Evolutionary conservation across 2,329 filamentous ascomycete genomes (phyloP).

Genomic region (Trichoderma sp.): DNA sequence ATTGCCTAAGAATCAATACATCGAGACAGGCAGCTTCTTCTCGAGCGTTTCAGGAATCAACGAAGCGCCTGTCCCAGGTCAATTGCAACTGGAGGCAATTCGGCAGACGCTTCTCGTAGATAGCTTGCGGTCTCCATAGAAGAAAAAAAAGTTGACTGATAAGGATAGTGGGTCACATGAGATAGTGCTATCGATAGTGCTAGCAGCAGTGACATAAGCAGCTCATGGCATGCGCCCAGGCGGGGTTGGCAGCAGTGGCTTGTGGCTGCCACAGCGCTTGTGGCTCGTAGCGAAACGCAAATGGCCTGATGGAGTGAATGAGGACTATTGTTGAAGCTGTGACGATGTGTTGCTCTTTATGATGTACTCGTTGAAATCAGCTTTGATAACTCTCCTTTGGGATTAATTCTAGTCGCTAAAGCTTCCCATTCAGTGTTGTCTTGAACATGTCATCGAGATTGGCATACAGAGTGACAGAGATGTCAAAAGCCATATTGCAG

Average conservation of each 20-base stretch:
- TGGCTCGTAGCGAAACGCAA: neutral
- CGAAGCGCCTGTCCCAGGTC: constrained; percentile 22
- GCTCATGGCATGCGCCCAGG: neutral
- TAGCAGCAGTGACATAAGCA: constrained; percentile 23
- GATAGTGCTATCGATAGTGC: constrained; percentile 28
- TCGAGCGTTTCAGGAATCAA: neutral
- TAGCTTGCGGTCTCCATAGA: constrained; percentile 27
- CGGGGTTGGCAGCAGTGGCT: neutral
- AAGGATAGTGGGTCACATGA: constrained; percentile 30
- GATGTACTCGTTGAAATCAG: neutral
- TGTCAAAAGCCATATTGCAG: too few relatives aligned
- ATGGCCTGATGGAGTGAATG: neutral
- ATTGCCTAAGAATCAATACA: neutral
- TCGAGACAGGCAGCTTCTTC: constrained; percentile 23
- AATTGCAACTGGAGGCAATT: constrained; percentile 38
- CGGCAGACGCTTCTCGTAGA: constrained; percentile 30
- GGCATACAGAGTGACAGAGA: too few relatives aligned
- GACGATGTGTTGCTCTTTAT: neutral
- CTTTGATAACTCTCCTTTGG: neutral
- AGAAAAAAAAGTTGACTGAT: constrained; percentile 43
- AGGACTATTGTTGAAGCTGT: neutral
- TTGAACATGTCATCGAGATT: too few relatives aligned
- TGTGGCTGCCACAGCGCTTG: neutral
- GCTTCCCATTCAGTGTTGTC: too few relatives aligned
- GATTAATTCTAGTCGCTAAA: too few relatives aligned